phyloP scores from a whole-genome alignment of 169 alveolate genomes.

The Plasmodium knowlesi region DNA sequence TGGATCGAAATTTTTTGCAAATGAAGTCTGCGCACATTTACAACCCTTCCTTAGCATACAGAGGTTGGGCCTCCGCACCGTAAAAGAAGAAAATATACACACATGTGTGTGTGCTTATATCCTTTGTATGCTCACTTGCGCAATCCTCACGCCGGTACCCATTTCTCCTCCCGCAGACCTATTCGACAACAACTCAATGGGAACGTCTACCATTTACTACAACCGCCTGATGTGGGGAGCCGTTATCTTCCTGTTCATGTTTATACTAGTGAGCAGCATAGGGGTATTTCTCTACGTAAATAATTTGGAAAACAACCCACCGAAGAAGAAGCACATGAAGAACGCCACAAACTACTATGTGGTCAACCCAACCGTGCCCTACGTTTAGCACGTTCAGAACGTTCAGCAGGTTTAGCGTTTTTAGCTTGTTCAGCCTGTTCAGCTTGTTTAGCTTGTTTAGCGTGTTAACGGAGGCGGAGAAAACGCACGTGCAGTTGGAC shows the following conservation, averaged over 20 bases:
- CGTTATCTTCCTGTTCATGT: constrained; percentile 45
- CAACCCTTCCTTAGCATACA: constrained; percentile 36
- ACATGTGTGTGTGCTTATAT: background rate
- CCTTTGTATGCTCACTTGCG: background rate
- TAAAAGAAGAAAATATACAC: background rate
- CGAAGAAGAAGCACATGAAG: background rate
- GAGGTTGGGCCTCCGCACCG: constrained; percentile 9
- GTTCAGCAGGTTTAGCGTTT: too few relatives aligned
- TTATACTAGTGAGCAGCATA: constrained; percentile 38
- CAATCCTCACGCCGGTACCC: background rate
- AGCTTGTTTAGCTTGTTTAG: background rate
- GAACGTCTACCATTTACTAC: constrained; percentile 62
- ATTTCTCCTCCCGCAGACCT: constrained; percentile 2
- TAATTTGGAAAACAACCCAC: constrained; percentile 7
- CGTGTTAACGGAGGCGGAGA: background rate
- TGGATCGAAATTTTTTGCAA: constrained; percentile 36
- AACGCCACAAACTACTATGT: constrained; percentile 36
- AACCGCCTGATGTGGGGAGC: constrained; percentile 73
- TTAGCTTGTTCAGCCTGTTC: background rate
- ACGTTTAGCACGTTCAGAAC: background rate
- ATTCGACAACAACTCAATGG: constrained; percentile 46
- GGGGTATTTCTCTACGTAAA: constrained; percentile 55
- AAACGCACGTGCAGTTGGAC: background rate
- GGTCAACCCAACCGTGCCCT: constrained; percentile 31
- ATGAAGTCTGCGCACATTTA: constrained; percentile 26